Evolutionary conservation across 2,329 filamentous ascomycete species (phyloP).

Genomic region (Aureobasidium sp.): DNA sequence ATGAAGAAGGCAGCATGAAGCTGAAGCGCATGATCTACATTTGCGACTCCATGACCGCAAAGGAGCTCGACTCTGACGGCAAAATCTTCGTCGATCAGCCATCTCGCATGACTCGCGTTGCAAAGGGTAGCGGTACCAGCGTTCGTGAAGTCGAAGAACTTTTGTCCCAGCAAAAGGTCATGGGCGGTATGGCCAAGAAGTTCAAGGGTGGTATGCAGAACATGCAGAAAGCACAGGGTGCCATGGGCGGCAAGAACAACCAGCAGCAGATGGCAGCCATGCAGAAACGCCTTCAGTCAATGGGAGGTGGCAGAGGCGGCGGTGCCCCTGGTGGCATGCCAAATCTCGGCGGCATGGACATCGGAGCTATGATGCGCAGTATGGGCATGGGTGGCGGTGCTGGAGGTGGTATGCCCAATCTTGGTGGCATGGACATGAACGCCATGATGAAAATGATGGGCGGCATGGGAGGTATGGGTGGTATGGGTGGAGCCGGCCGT

Average conservation of each 20-base stretch:
- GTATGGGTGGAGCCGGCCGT: slow-evolving; percentile 45
- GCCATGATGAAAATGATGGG: slow-evolving; percentile 71
- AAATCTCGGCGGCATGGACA: slow-evolving; percentile 76
- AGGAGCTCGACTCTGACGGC: slow-evolving; percentile 91
- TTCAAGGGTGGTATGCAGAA: slow-evolving; percentile 98
- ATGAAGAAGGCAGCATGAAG: slow-evolving; percentile 89
- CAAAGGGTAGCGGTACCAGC: slow-evolving; percentile 79
- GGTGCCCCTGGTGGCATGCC: slow-evolving; percentile 60
- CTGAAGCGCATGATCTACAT: slow-evolving; percentile 99
- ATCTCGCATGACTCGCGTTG: slow-evolving; percentile 84
- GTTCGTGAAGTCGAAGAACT: slow-evolving; percentile 93
- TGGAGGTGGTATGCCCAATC: slow-evolving; percentile 52
- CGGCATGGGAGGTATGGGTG: slow-evolving; percentile 60
- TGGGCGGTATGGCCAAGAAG: slow-evolving; percentile 95
- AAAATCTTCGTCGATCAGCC: slow-evolving; percentile 92
- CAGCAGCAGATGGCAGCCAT: slow-evolving; percentile 91
- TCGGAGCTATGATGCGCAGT: slow-evolving; percentile 88
- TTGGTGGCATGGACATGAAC: slow-evolving; percentile 38
- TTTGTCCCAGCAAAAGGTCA: slow-evolving; percentile 96
- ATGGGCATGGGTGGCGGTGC: slow-evolving; percentile 59
- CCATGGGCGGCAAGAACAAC: slow-evolving; percentile 87
- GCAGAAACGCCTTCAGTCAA: slow-evolving; percentile 89
- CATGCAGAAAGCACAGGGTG: slow-evolving; percentile 87
- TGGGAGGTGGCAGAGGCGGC: slow-evolving; percentile 67
- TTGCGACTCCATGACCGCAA: slow-evolving; percentile 94